phyloP scores from a whole-genome alignment of 768 basidiomycete genomes.

The Galerina marginata region DNA sequence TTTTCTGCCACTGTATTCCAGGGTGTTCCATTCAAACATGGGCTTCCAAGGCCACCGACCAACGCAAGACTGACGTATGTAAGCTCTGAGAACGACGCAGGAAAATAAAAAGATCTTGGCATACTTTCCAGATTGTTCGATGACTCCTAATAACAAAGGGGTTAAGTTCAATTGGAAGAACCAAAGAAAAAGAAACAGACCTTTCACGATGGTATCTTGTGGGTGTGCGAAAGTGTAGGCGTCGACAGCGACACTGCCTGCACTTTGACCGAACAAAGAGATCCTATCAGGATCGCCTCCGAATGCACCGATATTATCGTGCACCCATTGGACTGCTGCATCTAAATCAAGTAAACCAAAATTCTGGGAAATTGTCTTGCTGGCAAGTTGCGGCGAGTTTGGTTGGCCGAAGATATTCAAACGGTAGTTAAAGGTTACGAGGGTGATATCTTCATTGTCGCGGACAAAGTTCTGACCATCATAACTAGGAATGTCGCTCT shows the following conservation, averaged over 20 bases:
- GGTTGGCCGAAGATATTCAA: constrained; percentile 46
- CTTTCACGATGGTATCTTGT: constrained; percentile 36
- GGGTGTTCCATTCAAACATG: constrained; percentile 23
- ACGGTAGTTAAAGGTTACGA: constrained; percentile 46
- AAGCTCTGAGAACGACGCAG: not conserved
- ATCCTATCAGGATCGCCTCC: constrained; percentile 46
- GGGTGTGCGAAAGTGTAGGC: constrained; percentile 41
- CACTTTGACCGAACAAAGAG: constrained; percentile 42
- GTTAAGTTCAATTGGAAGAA: not conserved
- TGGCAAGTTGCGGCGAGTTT: constrained; percentile 41
- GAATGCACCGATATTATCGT: constrained; percentile 52
- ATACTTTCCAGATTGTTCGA: constrained; percentile 43
- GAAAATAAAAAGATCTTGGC: not conserved
- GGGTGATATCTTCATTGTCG: constrained; percentile 38
- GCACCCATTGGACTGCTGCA: constrained; percentile 53
- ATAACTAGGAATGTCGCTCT: constrained; percentile 36
- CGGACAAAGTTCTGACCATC: constrained; percentile 36
- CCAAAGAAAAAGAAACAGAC: constrained; percentile 18
- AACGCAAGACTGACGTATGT: constrained; percentile 17
- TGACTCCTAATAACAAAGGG: constrained; percentile 28
- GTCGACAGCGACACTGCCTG: constrained; percentile 39
- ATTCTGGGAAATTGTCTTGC: constrained; percentile 33
- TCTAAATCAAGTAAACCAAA: constrained; percentile 44
- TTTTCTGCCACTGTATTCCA: constrained; percentile 37
- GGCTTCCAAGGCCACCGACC: constrained; percentile 9